A percentile compares a stretch with the other conserved stretches of the same genome.
phyloP scores from a whole-genome alignment of 148 eudicot genomes.

The Camellia sinensis region DNA sequence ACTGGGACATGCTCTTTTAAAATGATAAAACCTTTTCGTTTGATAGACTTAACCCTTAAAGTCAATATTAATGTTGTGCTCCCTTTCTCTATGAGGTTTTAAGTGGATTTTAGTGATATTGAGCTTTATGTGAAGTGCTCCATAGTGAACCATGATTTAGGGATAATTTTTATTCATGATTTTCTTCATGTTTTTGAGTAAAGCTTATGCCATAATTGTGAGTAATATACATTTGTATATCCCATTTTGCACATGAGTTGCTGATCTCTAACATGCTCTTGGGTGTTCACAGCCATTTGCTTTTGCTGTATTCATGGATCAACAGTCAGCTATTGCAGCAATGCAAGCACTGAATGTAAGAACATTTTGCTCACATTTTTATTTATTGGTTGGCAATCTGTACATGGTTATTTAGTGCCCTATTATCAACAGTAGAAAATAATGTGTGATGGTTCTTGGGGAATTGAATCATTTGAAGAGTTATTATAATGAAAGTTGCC shows the following conservation, averaged over 20 bases:
- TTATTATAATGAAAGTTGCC: not conserved
- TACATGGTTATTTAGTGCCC: not conserved
- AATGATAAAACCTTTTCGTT: not conserved
- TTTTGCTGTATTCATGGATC: constrained; percentile 76
- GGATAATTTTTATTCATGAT: not conserved
- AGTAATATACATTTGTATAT: not conserved
- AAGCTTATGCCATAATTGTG: not conserved
- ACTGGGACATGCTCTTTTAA: not conserved
- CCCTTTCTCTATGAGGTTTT: not conserved
- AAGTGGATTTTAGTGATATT: not conserved
- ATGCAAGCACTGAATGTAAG: constrained; percentile 88
- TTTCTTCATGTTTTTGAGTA: not conserved
- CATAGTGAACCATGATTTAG: not conserved
- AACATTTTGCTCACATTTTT: not conserved
- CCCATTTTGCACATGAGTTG: not conserved
- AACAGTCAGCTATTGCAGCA: constrained; percentile 79
- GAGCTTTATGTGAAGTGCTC: not conserved
- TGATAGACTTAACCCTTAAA: not conserved
- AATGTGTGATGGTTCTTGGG: not conserved
- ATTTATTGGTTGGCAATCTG: not conserved
- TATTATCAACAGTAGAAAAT: constrained; percentile 1
- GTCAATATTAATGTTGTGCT: not conserved
- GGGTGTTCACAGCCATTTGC: constrained; percentile 67
- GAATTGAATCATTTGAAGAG: not conserved
- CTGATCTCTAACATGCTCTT: constrained; percentile 21